phyloP scores from a whole-genome alignment of 495 filamentous ascomycete species.

The Tuber magnatum region DNA sequence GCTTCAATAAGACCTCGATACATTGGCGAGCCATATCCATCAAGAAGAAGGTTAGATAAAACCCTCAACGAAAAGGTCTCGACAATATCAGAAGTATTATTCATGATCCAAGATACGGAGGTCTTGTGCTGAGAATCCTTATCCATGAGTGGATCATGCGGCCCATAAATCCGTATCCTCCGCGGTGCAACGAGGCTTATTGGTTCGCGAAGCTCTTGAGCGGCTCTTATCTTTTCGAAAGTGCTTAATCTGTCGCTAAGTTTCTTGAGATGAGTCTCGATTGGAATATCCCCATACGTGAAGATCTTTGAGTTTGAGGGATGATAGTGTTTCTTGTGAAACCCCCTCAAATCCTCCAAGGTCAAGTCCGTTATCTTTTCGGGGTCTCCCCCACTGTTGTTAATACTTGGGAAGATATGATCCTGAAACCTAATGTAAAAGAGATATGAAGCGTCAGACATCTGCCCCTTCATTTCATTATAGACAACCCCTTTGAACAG shows the following conservation, averaged over 20 bases:
- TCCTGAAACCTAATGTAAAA: conserved; percentile 93
- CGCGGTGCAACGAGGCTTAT: conserved; percentile 60
- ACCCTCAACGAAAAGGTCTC: conserved; percentile 81
- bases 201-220: conserved; percentile 66
- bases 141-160: conserved; percentile 80
- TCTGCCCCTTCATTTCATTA: conserved; percentile 99
- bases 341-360: conserved; percentile 73
- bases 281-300: conserved; percentile 89
- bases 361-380: conserved; percentile 92
- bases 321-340: conserved; percentile 87
- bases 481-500: conserved; percentile 99
- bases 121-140: conserved; percentile 85
- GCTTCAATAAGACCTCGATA: conserved; percentile 87
- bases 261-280: conserved; percentile 69
- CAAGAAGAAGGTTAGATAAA: conserved; percentile 71
- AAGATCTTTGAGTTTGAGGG: conserved; percentile 92
- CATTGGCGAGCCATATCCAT: conserved; percentile 91
- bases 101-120: conserved; percentile 84
- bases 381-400: conserved; percentile 94
- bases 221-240: conserved; percentile 62
- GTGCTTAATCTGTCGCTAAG: conserved; percentile 62
- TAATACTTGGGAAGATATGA: conserved; percentile 82
- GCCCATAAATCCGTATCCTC: conserved; percentile 65
- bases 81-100: conserved; percentile 68
- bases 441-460: conserved; percentile 93